phyloP scores from a whole-genome alignment of 352 stramenopile genomes.

The Phytophthora cryptogea region DNA sequence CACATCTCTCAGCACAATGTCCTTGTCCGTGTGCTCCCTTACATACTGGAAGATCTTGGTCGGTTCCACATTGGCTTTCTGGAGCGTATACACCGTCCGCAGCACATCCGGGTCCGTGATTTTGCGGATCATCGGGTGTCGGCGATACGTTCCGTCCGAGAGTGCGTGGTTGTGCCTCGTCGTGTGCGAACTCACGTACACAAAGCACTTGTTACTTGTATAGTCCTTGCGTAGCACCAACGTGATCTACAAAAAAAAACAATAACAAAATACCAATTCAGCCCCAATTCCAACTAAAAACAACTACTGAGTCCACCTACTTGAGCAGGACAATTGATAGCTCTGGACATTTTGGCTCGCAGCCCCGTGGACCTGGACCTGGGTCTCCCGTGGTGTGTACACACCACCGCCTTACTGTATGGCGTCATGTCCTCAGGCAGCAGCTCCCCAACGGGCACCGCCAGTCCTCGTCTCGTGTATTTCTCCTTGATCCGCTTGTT shows the following conservation, averaged over 20 bases:
- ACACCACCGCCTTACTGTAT: constrained; percentile 36
- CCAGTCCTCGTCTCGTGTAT: constrained; percentile 12
- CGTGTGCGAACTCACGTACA: constrained; percentile 33
- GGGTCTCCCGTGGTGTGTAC: constrained; percentile 27
- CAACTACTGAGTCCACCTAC: constrained; percentile 4
- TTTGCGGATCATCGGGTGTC: constrained; percentile 31
- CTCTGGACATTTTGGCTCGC: constrained; percentile 14
- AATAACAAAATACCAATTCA: background rate
- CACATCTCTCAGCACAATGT: constrained; percentile 23
- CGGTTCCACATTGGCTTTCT: constrained; percentile 28
- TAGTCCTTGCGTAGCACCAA: constrained; percentile 27
- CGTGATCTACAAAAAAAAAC: constrained; percentile 27
- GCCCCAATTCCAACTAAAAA: background rate
- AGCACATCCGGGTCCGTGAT: constrained; percentile 27
- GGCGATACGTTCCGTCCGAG: constrained; percentile 28
- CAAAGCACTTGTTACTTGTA: constrained; percentile 21
- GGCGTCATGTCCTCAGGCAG: constrained; percentile 29
- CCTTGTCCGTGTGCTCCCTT: constrained; percentile 34
- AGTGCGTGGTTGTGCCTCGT: constrained; percentile 30
- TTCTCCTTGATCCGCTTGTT: constrained; percentile 33
- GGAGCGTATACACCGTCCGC: constrained; percentile 23
- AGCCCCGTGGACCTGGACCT: constrained; percentile 20
- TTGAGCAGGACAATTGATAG: constrained; percentile 35
- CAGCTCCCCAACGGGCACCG: constrained; percentile 15
- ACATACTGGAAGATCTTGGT: constrained; percentile 36